phyloP scores from a whole-genome alignment of 2,329 filamentous ascomycete species.

The Ophiostoma sp. region DNA sequence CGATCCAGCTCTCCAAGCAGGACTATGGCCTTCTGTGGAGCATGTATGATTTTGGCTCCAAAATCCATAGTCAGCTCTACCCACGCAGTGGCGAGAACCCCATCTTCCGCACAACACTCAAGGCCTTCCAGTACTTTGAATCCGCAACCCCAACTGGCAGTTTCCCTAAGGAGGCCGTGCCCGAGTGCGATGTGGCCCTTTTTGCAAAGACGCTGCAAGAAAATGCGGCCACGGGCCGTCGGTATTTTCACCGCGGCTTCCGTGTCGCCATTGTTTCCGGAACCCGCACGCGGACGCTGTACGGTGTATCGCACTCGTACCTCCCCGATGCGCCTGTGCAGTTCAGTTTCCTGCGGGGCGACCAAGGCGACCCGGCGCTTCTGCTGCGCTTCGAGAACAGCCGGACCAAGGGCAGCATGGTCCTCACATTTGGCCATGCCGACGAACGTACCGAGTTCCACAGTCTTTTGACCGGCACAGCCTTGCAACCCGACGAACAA shows the following conservation, averaged over 20 bases:
- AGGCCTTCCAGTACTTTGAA: constrained; percentile 80
- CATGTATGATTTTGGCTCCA: constrained; percentile 81
- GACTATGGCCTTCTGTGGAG: constrained; percentile 79
- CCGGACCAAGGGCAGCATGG: constrained; percentile 67
- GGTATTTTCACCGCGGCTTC: constrained; percentile 75
- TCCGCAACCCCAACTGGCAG: constrained; percentile 65
- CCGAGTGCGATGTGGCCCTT: constrained; percentile 69
- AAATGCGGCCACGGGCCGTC: constrained; percentile 69
- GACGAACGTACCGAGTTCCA: constrained; percentile 71
- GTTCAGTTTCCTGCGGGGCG: constrained; percentile 74
- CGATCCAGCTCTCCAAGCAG: constrained; percentile 68
- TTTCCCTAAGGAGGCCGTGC: constrained; percentile 74
- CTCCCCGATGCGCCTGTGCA: constrained; percentile 67
- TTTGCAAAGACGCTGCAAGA: constrained; percentile 72
- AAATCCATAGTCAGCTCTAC: constrained; percentile 70
- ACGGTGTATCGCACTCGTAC: constrained; percentile 71
- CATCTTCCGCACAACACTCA: constrained; percentile 68
- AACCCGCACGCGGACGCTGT: constrained; percentile 73
- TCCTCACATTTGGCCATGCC: constrained; percentile 74
- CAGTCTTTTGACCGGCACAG: constrained; percentile 70
- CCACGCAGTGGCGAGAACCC: constrained; percentile 68
- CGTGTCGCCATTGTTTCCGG: constrained; percentile 77
- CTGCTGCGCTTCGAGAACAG: constrained; percentile 70
- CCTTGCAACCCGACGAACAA: constrained; percentile 66
- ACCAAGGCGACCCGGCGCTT: constrained; percentile 68